Conservation (phyloP, 352 stramenopile genomes). For the Phytophthora boehmeriae region DNA sequence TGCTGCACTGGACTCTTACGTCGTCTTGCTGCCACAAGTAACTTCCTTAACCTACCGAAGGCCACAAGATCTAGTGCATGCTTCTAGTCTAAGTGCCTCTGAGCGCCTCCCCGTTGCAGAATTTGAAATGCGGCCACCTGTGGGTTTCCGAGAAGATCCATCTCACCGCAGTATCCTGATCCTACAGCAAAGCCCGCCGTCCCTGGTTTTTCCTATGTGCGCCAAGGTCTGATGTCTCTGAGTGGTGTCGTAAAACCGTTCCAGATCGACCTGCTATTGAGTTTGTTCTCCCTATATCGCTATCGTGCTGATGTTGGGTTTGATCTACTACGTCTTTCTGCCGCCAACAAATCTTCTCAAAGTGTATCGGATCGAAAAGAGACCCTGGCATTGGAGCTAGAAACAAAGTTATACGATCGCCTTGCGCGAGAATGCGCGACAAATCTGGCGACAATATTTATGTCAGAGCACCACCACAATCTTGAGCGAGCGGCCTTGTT, state of each 20-base stretch:
- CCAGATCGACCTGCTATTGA: constrained; percentile 80
- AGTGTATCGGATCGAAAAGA: constrained; percentile 49
- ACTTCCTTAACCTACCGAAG: constrained; percentile 16
- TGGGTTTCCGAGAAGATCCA: constrained; percentile 10
- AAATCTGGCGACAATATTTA: constrained; percentile 68
- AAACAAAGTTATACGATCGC: constrained; percentile 77
- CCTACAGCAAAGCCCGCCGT: constrained; percentile 80
- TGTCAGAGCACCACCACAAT: constrained; percentile 56
- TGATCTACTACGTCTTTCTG: constrained; percentile 44
- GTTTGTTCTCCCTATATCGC: constrained; percentile 83
- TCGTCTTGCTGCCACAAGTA: constrained; percentile 65
- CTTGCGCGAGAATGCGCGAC: constrained; percentile 72
- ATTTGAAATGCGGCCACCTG: constrained; percentile 55
- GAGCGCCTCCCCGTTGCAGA: constrained; percentile 59
- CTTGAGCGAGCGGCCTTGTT: constrained; percentile 67
- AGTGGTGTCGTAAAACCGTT: constrained; percentile 37
- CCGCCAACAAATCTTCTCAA: constrained; percentile 25
- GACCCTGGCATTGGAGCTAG: constrained; percentile 60
- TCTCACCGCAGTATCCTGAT: constrained; percentile 52
- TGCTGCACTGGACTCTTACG: constrained; percentile 77
- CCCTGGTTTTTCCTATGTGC: constrained; percentile 70
- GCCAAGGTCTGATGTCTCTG: constrained; percentile 44
- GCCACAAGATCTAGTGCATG: constrained; percentile 46
- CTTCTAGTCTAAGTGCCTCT: constrained; percentile 42
- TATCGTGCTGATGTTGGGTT: constrained; percentile 84